Conservation (phyloP, 2,329 filamentous ascomycete genomes). For the Aspergillus sp. region DNA sequence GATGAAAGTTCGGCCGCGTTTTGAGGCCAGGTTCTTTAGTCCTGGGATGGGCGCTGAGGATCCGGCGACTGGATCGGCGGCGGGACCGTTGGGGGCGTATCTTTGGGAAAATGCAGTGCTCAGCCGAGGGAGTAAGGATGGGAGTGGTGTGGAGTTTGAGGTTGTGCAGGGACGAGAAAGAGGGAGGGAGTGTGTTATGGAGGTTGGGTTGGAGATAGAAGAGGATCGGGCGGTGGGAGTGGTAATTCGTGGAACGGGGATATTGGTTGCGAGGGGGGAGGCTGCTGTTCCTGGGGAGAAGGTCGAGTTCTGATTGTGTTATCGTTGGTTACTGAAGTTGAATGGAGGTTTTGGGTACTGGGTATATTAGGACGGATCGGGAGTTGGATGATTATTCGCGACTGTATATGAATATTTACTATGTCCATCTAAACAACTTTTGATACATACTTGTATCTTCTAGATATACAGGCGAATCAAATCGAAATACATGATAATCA, state of each 20-base stretch:
- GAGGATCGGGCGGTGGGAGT: neutral
- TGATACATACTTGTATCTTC: neutral
- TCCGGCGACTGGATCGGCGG: slow-evolving; percentile 20
- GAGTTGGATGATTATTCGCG: neutral
- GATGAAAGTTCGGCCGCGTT: neutral
- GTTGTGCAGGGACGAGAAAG: slow-evolving; percentile 16
- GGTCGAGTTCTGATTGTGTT: neutral
- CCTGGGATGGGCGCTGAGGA: slow-evolving; percentile 22
- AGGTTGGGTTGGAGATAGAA: slow-evolving; percentile 4
- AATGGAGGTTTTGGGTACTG: no score
- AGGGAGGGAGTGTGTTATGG: slow-evolving; percentile 17
- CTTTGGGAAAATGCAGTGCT: slow-evolving; percentile 10
- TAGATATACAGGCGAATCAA: no score
- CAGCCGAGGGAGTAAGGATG: neutral
- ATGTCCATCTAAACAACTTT: neutral
- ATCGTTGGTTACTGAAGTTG: neutral
- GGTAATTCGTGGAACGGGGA: slow-evolving; percentile 6
- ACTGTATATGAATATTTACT: neutral
- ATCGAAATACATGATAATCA: no score
- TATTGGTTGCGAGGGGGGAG: slow-evolving; percentile 10
- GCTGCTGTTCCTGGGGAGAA: slow-evolving; percentile 1
- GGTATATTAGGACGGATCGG: no score
- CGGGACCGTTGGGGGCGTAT: slow-evolving; percentile 18
- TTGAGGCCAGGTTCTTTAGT: slow-evolving; percentile 21
- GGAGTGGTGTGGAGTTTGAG: slow-evolving; percentile 3